These are phyloP conservation scores for Rutstroemia sydowiana DNA, from an alignment of 2,329 filamentous ascomycete genomes.

Conservation along the genomic window DNA sequence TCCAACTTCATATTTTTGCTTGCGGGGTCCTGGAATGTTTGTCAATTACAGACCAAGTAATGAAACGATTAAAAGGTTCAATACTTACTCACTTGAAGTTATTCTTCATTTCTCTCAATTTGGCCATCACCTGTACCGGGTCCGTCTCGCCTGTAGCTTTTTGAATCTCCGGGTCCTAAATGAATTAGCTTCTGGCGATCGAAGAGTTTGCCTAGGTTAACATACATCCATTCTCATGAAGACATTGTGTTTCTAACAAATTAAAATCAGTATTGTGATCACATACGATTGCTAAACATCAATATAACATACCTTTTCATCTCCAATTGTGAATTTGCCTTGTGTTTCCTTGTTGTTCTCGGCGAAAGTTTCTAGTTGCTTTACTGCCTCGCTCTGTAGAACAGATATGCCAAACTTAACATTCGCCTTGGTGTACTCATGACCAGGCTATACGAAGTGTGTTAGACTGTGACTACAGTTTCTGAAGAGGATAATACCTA, in stretches of 20 bases:
- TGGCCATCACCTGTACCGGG: conserved; percentile 76
- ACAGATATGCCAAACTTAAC: conserved; percentile 81
- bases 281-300: background rate
- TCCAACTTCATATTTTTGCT: background rate
- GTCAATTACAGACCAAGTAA: background rate
- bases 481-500: conserved; percentile 38
- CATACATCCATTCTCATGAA: conserved; percentile 84
- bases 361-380: conserved; percentile 70
- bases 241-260: conserved; percentile 72
- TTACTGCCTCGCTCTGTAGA: conserved; percentile 64
- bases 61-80: background rate
- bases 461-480: background rate
- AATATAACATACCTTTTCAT: conserved; percentile 70
- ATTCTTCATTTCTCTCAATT: conserved; percentile 88
- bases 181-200: conserved; percentile 10
- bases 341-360: conserved; percentile 80
- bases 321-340: conserved; percentile 91
- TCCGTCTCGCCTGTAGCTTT: conserved; percentile 75
- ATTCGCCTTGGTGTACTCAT: conserved; percentile 97
- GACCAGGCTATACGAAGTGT: conserved; percentile 58
- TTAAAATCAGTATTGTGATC: conserved; percentile 10
- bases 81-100: conserved; percentile 31
- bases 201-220: conserved; percentile 9
- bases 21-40: background rate
- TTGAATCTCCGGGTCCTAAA: conserved; percentile 72